A percentile compares a stretch with the other conserved stretches of the same genome.
These are phyloP conservation scores for Rhizopogon vulgaris DNA, from an alignment of 768 basidiomycete genomes.

Conservation along the genomic window DNA sequence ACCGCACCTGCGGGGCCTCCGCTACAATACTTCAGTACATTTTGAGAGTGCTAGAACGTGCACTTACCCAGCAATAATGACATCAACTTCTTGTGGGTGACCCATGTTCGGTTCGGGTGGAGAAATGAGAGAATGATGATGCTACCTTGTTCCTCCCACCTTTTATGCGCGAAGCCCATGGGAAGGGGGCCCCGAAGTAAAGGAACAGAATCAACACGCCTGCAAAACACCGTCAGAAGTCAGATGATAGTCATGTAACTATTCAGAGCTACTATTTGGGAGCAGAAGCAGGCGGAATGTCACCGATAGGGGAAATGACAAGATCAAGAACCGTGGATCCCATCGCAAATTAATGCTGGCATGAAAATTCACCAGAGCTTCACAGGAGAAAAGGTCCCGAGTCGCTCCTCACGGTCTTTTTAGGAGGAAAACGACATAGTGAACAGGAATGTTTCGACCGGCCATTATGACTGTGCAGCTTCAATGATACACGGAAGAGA, in stretches of 20 bases:
- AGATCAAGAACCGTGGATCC: neutral
- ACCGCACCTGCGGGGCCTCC: conserved; percentile 56
- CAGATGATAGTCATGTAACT: conserved; percentile 4
- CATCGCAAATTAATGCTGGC: neutral
- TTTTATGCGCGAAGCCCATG: conserved; percentile 10
- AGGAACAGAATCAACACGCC: neutral
- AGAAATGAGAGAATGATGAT: neutral
- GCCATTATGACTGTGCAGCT: no score
- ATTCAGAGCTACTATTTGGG: neutral
- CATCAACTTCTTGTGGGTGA: conserved; percentile 67
- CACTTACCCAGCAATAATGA: conserved; percentile 56
- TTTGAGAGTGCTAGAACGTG: neutral
- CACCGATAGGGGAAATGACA: neutral
- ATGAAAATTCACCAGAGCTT: neutral
- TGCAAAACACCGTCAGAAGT: conserved; percentile 6
- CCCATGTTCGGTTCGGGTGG: conserved; percentile 23
- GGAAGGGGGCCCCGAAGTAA: conserved; percentile 4
- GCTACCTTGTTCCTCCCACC: neutral
- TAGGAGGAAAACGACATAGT: neutral
- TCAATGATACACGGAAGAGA: neutral
- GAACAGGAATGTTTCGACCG: neutral
- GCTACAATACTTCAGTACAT: conserved; percentile 18
- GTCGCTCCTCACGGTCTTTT: neutral
- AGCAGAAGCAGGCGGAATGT: neutral
- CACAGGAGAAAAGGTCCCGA: neutral